Conservation (phyloP, 106 monocot genomes). For the Acorus gramineus region DNA sequence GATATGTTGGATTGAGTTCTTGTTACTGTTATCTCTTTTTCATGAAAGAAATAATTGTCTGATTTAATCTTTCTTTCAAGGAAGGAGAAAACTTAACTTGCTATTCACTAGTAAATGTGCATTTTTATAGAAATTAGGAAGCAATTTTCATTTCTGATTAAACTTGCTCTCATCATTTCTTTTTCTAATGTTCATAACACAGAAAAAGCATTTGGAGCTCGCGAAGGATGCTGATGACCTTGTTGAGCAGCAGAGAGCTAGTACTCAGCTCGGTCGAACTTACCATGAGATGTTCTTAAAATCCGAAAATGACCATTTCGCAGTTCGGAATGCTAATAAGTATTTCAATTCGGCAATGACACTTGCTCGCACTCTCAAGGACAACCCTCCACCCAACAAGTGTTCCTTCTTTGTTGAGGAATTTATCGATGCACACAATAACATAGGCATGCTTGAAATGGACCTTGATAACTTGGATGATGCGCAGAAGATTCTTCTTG, state of each 20-base stretch:
- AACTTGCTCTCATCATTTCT: no score
- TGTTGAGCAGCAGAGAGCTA: slow-evolving; percentile 90
- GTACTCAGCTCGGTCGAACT: slow-evolving; percentile 91
- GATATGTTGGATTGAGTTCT: no score
- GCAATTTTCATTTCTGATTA: no score
- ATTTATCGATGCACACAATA: slow-evolving; percentile 84
- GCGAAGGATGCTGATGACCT: slow-evolving; percentile 77
- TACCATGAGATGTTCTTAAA: slow-evolving; percentile 80
- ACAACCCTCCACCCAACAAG: slow-evolving; percentile 30
- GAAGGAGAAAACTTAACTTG: no score
- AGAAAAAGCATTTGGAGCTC: slow-evolving; percentile 92
- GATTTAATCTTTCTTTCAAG: no score
- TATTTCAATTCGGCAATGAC: slow-evolving; percentile 91
- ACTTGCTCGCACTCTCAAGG: slow-evolving; percentile 53
- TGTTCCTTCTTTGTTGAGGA: slow-evolving; percentile 60
- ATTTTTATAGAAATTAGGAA: no score
- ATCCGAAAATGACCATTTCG: slow-evolving; percentile 80
- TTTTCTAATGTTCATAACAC: slow-evolving; percentile 1
- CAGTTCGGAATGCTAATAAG: slow-evolving; percentile 72
- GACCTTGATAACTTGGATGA: slow-evolving; percentile 92
- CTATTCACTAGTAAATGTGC: no score
- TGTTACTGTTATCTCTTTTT: no score
- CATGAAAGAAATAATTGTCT: no score
- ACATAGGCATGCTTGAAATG: slow-evolving; percentile 88
- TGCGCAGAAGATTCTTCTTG: slow-evolving; percentile 62